Evolutionary conservation across 2,329 filamentous ascomycete species (phyloP), one percentile per base, ranked within the genome.

Genomic region (Zelopaecilomyces penicillatus): DNA sequence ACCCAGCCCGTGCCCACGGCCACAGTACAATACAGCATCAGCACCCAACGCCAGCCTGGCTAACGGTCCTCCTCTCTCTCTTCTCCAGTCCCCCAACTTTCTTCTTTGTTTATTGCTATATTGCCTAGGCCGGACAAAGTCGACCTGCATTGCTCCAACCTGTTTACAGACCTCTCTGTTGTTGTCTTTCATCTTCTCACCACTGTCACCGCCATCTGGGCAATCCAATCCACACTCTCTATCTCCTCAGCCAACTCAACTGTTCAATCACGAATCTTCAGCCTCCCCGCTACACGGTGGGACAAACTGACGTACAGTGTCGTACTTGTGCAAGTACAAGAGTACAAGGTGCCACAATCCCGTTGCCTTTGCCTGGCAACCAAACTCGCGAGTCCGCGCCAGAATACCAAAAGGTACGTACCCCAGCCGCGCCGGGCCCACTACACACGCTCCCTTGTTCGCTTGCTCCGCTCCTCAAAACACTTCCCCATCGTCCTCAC

Each of bases 381-480:
- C 52, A 48, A 39, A 34, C 33, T 57, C 58, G 56, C 52, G 56
- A 57, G 54, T 19, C 55, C 58, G 55, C 58, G 57, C 53, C 53
- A 52, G 50, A 51, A 46, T 49, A 32, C 46, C 49, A 51, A 47
- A 46, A 54, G 55, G 60, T 61, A 62, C 56, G 59, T 61, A 59
- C 50, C 57, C 40, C 52, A 56, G 47, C 58, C 53, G 54, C 57
- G 59, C 53, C 53, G 56, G 54, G 47, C 54, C 53, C 52, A 54
- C 54, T 54, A 52, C 54, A 19, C 19, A 51, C 49, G 50, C 58
- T 55, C 54, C 52, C 61, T 52, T 58, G 55, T 40, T 30, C 30
- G 43, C 38, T 56, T 52, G 49, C 55, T 57, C 55, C 57, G 54
- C 59, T 61, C 53, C 56, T 62, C 59, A 64, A 65, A 64, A 65